Conservation (phyloP, 2,329 filamentous ascomycete genomes). For the Orbilia ellipsospora region DNA sequence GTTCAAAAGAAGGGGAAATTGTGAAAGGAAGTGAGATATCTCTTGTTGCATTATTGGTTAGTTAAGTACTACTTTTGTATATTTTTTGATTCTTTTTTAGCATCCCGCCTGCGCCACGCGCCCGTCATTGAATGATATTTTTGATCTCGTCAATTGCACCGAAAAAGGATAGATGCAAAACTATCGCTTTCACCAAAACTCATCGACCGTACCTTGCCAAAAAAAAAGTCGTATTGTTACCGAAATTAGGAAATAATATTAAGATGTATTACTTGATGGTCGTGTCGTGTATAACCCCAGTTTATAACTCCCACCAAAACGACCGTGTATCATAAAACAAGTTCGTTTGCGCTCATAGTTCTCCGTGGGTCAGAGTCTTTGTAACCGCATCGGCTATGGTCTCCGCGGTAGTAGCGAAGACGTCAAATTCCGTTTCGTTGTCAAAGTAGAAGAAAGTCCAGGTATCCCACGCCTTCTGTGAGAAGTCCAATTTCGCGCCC, state of each 20-base stretch:
- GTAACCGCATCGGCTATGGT: constrained; percentile 33
- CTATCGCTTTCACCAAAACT: background rate
- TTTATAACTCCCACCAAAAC: background rate
- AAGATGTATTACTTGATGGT: background rate
- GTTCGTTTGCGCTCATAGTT: constrained; percentile 12
- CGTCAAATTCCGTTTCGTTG: constrained; percentile 5
- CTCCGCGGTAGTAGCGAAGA: constrained; percentile 3
- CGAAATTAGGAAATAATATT: constrained; percentile 13
- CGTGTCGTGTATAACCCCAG: background rate
- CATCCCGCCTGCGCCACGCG: background rate
- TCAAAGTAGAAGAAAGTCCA: constrained; percentile 30
- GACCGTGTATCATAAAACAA: background rate
- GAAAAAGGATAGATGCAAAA: constrained; percentile 55
- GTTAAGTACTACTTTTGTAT: background rate
- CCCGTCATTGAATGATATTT: constrained; percentile 5
- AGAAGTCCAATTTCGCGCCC: constrained; percentile 44
- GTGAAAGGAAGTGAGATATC: background rate
- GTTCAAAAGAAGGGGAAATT: background rate
- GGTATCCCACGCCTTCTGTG: constrained; percentile 23
- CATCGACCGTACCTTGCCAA: background rate
- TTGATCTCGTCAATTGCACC: background rate
- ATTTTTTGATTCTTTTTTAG: background rate
- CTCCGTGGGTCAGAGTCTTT: constrained; percentile 27
- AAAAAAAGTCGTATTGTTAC: background rate
- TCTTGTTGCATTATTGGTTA: constrained; percentile 29